Base-by-base conservation (phyloP, 2,329 filamentous ascomycete species). In the Pyrenophora teres region DNA sequence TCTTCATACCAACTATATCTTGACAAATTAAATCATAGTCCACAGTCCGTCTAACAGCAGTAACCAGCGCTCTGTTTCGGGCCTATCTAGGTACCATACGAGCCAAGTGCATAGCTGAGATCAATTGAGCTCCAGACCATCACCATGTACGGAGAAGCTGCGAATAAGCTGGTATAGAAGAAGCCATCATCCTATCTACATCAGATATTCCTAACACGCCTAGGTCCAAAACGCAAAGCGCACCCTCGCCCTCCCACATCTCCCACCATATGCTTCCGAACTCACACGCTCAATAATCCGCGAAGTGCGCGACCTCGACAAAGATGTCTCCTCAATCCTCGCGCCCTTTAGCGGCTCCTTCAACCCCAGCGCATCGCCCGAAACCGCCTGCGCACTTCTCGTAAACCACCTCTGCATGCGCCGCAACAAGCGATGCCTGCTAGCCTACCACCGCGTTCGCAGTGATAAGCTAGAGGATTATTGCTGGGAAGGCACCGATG, bases 181-280 rank as follows among this genome's bases (percentile, higher is more conserved):
- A 32, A 43, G 32, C 6, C 43, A n/a, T 40, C 27, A 40, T 40
- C 44, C 9, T 15, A 2, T 38, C 6, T 6, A 9, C n/a, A 13
- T 27, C 19, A 16, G 6, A 7, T 10, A 27, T 4, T 12, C 18
- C 50, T 54, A 49, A 52, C 21, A 40, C 8, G 8, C 31, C 30
- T 7, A 96, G 90, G 92, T 95, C 64, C 89, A 93, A 80, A 90
- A 97, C 80, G 94, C 94, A 73, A 97, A 97, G 81, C 86, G 94
- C 71, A 96, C 90, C 15, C 91, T 94, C 75, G 88, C 90, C 60
- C 84, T 99, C 49, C 79, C 87, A 27, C 86, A 95, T 71, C 83
- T 99, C 2, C 94, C 94, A 0, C 87, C 92, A 3, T 97, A 97
- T 73, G 92, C 96, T 75, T 88, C 92, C 23, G 94, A 97, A 70